Conservation (phyloP, 768 basidiomycete species). For the Tylopilus felleus region DNA sequence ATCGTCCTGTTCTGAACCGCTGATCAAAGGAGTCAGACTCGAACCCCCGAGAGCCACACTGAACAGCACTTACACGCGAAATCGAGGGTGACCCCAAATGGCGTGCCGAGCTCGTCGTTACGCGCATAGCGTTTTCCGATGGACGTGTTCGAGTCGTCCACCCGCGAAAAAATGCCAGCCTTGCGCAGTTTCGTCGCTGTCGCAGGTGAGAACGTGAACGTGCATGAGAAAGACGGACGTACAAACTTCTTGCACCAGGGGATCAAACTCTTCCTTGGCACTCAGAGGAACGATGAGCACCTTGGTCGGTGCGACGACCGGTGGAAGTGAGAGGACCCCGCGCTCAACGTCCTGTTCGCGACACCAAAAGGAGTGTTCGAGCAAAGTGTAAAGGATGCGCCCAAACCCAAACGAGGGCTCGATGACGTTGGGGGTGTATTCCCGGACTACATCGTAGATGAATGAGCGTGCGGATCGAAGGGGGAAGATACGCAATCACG, state of each 20-base stretch:
- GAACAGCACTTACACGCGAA: conserved; percentile 83
- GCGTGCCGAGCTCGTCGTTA: conserved; percentile 98
- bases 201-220: not conserved
- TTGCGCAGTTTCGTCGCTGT: conserved; percentile 82
- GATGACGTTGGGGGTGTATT: conserved; percentile 96
- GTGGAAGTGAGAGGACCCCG: conserved; percentile 82
- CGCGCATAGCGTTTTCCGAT: conserved; percentile 97
- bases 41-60: too few species aligned
- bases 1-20: conserved; percentile 90
- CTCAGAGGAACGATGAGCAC: conserved; percentile 95
- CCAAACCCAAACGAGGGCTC: conserved; percentile 98
- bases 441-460: conserved; percentile 62
- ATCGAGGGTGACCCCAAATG: conserved; percentile 93
- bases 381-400: conserved; percentile 87
- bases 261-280: conserved; percentile 77
- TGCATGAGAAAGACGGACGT: conserved; percentile 37
- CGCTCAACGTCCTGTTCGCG: conserved; percentile 90
- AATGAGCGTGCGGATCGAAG: conserved; percentile 13
- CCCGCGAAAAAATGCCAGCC: conserved; percentile 87
- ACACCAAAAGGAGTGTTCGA: conserved; percentile 96
- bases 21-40: conserved; percentile 28
- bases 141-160: conserved; percentile 92
- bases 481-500: conserved; percentile 25
- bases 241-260: conserved; percentile 89
- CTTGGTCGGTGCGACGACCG: conserved; percentile 92